Evolutionary conservation across 2,329 filamentous ascomycete species (phyloP), one percentile per base, ranked within the genome.

Genomic region (Orbilia javanica): DNA sequence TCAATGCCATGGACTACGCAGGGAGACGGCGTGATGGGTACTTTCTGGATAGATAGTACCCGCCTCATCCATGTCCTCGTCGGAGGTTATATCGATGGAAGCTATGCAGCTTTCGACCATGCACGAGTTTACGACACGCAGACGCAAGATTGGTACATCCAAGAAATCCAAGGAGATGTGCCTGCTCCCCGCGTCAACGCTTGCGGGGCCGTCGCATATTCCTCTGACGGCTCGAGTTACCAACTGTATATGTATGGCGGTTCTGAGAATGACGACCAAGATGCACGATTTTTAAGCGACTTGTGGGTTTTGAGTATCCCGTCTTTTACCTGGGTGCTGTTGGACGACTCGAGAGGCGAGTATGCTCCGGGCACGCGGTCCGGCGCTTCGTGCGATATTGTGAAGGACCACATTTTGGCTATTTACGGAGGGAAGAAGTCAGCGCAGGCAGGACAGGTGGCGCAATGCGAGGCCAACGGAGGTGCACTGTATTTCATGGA

Each of bases 281-380:
- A 10, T 1, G 11, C 15, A 11, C 20, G 13, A 3, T 60, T n/a
- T 36, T n/a, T 39, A 0, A 36, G 39, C 22, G 53, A 62, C 1
- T 10, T 70, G 4, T 70, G 67, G 67, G 42, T 29, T 13, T 15
- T 70, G 18, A 70, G 63, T 22, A 70, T 70, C 4, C 67, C 67
- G 4, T 70, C 67, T 15, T 70, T 70, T 15, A 44, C 36, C 1
- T 70, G 67, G 67, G 42, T 70, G 8, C 42, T 10, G 2, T 3
- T 63, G 27, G 53, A 63, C 18, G 42, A 50, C 10, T 44, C 53
- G 18, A 29, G 34, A 22, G 39, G 29, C 3, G 34, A 27, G 20
- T 52, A 25, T 11, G 42, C 27, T 25, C 42, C 67, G 2, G 44
- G 34, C 8, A 10, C 7, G 15, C n/a, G 42, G 29, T 63, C 27